phyloP scores from a whole-genome alignment of 1,284 basidiomycete species.

The Tylopilus sp. region DNA sequence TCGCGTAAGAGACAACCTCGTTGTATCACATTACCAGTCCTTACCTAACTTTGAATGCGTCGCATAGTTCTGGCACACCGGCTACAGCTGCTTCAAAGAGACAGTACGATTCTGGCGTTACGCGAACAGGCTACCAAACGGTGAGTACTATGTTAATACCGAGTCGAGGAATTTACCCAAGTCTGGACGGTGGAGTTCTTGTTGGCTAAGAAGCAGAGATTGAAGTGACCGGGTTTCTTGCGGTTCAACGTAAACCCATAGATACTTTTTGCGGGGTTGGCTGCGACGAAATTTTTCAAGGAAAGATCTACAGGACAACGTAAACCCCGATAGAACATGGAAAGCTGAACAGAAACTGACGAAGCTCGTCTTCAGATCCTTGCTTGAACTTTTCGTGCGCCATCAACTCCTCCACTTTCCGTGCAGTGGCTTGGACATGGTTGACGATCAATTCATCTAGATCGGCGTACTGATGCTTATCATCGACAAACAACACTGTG shows the following conservation, averaged over 20 bases:
- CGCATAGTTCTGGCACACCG: conserved; percentile 87
- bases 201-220: conserved; percentile 90
- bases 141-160: conserved; percentile 4
- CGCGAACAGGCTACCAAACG: conserved; percentile 70
- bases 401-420: conserved; percentile 94
- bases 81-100: conserved; percentile 85
- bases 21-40: conserved; percentile 14
- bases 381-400: conserved; percentile 95
- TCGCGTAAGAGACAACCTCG: conserved; percentile 13
- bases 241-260: conserved; percentile 96
- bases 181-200: conserved; percentile 87
- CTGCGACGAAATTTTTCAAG: conserved; percentile 85
- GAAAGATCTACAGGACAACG: conserved; percentile 61
- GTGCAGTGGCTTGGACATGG: conserved; percentile 92
- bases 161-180: conserved; percentile 57
- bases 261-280: conserved; percentile 91
- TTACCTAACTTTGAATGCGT: conserved; percentile 91
- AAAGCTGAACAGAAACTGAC: conserved; percentile 45
- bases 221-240: conserved; percentile 89
- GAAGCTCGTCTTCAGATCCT: conserved; percentile 83
- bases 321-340: not conserved
- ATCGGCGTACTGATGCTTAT: conserved; percentile 86
- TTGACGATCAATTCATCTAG: conserved; percentile 97
- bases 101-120: conserved; percentile 87
- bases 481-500: conserved; percentile 77